phyloP scores from a whole-genome alignment of 169 alveolate species.

The Cryptosporidium felis region DNA sequence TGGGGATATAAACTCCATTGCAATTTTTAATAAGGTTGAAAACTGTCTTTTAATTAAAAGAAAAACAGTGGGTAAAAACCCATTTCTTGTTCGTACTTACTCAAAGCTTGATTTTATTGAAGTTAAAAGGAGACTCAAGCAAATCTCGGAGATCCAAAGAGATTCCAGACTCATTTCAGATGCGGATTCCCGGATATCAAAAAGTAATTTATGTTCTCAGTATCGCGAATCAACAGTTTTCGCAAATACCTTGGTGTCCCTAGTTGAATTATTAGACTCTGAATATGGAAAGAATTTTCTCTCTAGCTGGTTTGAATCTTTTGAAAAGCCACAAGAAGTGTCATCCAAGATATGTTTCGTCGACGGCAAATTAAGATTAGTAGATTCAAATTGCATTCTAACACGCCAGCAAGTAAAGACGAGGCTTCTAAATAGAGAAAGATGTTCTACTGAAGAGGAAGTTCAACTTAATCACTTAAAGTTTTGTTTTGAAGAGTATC shows the following conservation, averaged over 20 bases:
- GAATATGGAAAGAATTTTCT: not conserved
- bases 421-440: not conserved
- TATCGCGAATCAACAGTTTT: not conserved
- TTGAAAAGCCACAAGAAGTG: not conserved
- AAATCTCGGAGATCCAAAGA: slow-evolving; percentile 2
- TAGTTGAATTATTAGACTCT: not conserved
- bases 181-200: slow-evolving; percentile 24
- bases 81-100: slow-evolving; percentile 24
- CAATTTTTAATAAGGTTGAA: not conserved
- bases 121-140: not conserved
- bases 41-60: slow-evolving; percentile 26
- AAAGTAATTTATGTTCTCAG: not conserved
- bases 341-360: not conserved
- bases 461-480: not conserved
- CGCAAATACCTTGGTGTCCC: not conserved
- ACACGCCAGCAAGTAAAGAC: not conserved
- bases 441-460: not conserved
- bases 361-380: not conserved
- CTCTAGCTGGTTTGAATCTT: not conserved
- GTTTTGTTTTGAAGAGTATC: not conserved
- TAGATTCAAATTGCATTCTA: not conserved
- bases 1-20: slow-evolving; percentile 1
- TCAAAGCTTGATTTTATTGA: not conserved
- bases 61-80: slow-evolving; percentile 1
- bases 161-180: slow-evolving; percentile 27